These are phyloP conservation scores for Ammopiptanthus mongolicus DNA, from an alignment of 306 rosid species.

Conservation along the genomic window DNA sequence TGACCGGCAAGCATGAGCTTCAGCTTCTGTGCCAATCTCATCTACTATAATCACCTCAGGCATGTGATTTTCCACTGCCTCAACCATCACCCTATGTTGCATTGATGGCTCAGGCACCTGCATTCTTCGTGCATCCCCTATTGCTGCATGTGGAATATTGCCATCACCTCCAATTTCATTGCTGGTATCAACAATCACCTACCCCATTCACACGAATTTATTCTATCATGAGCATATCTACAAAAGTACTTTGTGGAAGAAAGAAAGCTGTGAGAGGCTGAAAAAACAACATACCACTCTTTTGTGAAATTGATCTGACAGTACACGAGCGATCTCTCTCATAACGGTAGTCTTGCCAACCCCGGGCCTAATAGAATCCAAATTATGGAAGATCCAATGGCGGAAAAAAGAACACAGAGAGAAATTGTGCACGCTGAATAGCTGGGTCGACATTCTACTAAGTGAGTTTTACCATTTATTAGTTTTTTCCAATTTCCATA, in stretches of 20 bases:
- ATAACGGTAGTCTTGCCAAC: slow-evolving; percentile 73
- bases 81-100: slow-evolving; percentile 72
- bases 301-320: slow-evolving; percentile 60
- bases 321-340: slow-evolving; percentile 63
- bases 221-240: background rate
- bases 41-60: slow-evolving; percentile 73
- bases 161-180: slow-evolving; percentile 75
- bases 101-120: slow-evolving; percentile 61
- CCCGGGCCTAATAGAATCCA: slow-evolving; percentile 54
- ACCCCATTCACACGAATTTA: slow-evolving; percentile 21
- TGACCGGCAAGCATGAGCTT: slow-evolving; percentile 67
- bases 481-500: background rate
- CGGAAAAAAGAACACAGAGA: background rate
- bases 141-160: slow-evolving; percentile 67
- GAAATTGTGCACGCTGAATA: background rate
- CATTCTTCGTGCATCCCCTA: slow-evolving; percentile 68
- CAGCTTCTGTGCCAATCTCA: slow-evolving; percentile 70
- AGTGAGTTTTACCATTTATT: background rate
- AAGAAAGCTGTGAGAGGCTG: background rate
- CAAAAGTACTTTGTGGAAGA: background rate
- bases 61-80: slow-evolving; percentile 80
- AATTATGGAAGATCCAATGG: background rate
- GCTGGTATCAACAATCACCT: slow-evolving; percentile 74
- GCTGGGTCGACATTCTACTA: background rate
- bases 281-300: slow-evolving; percentile 54